Percentiles rank a stretch among this genome's conserved stretches.
Evolutionary conservation across 2,329 filamentous ascomycete species (phyloP).

Genomic region (Exophiala xenobiotica): DNA sequence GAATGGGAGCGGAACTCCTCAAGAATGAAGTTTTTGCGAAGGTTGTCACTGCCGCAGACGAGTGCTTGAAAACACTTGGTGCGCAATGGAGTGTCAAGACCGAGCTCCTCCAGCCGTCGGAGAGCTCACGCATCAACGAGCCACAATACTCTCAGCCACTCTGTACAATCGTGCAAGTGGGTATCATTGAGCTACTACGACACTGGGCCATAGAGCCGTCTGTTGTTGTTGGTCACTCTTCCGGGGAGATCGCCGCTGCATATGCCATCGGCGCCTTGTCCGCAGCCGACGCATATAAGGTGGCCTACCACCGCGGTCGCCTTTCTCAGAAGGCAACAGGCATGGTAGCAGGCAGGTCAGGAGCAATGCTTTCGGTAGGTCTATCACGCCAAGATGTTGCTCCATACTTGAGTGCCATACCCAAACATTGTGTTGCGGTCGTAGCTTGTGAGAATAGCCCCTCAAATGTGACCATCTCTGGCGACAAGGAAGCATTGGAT

Average conservation of each 20-base stretch:
- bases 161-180: conserved; percentile 28
- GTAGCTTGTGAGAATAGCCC: conserved; percentile 45
- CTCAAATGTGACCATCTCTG: conserved; percentile 39
- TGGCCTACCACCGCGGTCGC: conserved; percentile 34
- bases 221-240: conserved; percentile 31
- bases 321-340: conserved; percentile 1
- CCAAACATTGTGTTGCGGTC: conserved; percentile 21
- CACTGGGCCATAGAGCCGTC: conserved; percentile 17
- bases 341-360: conserved; percentile 13
- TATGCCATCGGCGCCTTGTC: conserved; percentile 30
- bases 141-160: conserved; percentile 21
- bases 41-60: conserved; percentile 8
- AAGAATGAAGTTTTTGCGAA: conserved; percentile 12
- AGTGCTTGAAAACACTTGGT: conserved; percentile 17
- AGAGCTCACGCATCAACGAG: conserved; percentile 8
- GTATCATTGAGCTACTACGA: conserved; percentile 27
- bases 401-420: conserved; percentile 19
- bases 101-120: conserved; percentile 7
- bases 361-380: conserved; percentile 36
- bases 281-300: conserved; percentile 31
- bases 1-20: conserved; percentile 23
- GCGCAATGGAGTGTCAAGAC: conserved; percentile 27
- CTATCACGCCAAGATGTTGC: conserved; percentile 23
- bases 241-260: conserved; percentile 31
- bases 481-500: conserved; percentile 34